Conservation (phyloP, 805 yeast genomes). For the Jamesozyma lodderae region DNA sequence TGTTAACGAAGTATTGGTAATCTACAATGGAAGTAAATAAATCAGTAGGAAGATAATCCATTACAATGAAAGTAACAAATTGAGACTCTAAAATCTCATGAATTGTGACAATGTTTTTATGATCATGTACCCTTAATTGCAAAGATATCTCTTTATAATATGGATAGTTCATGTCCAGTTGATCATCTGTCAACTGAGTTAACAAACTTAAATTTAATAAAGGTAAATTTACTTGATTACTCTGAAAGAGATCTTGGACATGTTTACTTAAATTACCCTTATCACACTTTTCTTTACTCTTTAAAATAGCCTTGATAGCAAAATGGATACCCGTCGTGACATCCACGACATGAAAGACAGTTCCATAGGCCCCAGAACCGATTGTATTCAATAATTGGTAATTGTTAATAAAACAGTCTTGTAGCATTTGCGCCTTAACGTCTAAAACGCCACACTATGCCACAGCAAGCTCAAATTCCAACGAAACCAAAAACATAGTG, state of each 20-base stretch:
- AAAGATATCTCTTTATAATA: slow-evolving; percentile 58
- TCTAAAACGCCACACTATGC: too few relatives aligned
- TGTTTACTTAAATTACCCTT: not conserved
- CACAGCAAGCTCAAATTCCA: too few relatives aligned
- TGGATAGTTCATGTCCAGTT: slow-evolving; percentile 24
- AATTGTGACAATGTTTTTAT: slow-evolving; percentile 69
- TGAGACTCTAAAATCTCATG: slow-evolving; percentile 61
- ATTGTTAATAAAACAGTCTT: slow-evolving; percentile 31
- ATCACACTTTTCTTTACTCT: slow-evolving; percentile 20
- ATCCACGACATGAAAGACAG: slow-evolving; percentile 64
- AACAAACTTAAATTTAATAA: too few relatives aligned
- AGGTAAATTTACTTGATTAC: too few relatives aligned
- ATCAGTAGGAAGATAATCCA: slow-evolving; percentile 86
- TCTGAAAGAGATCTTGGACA: not conserved
- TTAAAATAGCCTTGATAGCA: slow-evolving; percentile 67
- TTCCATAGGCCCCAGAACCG: slow-evolving; percentile 83
- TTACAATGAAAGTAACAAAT: slow-evolving; percentile 53
- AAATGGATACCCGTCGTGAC: slow-evolving; percentile 38
- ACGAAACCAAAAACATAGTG: too few relatives aligned
- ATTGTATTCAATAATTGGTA: slow-evolving; percentile 27
- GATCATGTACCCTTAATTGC: slow-evolving; percentile 67
- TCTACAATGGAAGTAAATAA: slow-evolving; percentile 81
- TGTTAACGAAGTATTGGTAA: slow-evolving; percentile 46
- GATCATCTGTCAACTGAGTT: too few relatives aligned
- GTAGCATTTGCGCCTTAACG: slow-evolving; percentile 1